phyloP scores from a whole-genome alignment of 108 stramenopile species.

The Cyclotella atomus region DNA sequence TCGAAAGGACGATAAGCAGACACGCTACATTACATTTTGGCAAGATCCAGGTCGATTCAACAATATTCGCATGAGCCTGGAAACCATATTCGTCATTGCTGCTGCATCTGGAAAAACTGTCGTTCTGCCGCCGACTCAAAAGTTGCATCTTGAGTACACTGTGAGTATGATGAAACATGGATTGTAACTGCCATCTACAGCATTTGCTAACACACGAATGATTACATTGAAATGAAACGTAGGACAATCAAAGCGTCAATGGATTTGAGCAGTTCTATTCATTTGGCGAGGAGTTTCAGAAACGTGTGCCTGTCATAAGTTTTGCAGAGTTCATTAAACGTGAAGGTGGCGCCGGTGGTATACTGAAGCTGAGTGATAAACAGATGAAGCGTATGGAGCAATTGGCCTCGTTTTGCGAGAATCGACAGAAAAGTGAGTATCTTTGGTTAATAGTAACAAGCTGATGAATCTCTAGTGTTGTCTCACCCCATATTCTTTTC shows the following conservation, averaged over 20 bases:
- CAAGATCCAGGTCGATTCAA: conserved; percentile 83
- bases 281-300: conserved; percentile 58
- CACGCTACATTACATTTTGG: conserved; percentile 72
- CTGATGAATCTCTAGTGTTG: not conserved
- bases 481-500: not conserved
- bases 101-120: conserved; percentile 85
- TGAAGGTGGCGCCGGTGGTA: conserved; percentile 56
- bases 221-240: not conserved
- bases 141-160: conserved; percentile 31
- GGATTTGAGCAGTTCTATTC: conserved; percentile 89
- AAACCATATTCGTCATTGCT: conserved; percentile 81
- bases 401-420: conserved; percentile 58
- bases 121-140: conserved; percentile 81
- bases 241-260: conserved; percentile 57
- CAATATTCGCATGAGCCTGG: conserved; percentile 86
- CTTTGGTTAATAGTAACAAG: not conserved
- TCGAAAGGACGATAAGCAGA: conserved; percentile 18
- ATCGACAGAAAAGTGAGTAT: conserved; percentile 47
- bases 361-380: conserved; percentile 21
- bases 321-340: conserved; percentile 49
- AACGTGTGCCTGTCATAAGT: conserved; percentile 53
- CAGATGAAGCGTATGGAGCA: conserved; percentile 26
- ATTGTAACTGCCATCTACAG: too few species aligned
- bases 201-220: not conserved
- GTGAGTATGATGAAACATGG: too few species aligned